phyloP scores from a whole-genome alignment of 345 rosid genomes.

The Acer campestre region DNA sequence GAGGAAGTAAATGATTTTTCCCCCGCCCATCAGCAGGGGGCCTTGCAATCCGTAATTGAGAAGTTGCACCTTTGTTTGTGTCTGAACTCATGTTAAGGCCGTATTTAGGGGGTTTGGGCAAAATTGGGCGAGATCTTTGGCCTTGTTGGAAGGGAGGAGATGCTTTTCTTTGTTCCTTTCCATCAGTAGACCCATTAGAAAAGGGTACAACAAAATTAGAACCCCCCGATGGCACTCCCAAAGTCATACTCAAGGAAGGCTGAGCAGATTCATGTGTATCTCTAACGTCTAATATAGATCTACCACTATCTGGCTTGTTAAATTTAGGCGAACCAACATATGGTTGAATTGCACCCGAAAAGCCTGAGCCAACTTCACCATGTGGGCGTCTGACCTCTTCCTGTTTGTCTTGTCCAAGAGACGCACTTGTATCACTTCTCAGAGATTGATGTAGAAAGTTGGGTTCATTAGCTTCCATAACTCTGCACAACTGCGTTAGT shows the following conservation, averaged over 20 bases:
- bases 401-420: slow-evolving; percentile 40
- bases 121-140: slow-evolving; percentile 50
- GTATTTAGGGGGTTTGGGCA: slow-evolving; percentile 59
- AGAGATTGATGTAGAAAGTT: slow-evolving; percentile 46
- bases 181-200: slow-evolving; percentile 45
- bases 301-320: slow-evolving; percentile 35
- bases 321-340: slow-evolving; percentile 28
- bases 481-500: slow-evolving; percentile 44
- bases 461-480: slow-evolving; percentile 51
- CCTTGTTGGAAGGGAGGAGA: slow-evolving; percentile 48
- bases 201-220: slow-evolving; percentile 36
- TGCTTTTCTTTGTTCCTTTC: slow-evolving; percentile 45
- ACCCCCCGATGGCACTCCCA: slow-evolving; percentile 48
- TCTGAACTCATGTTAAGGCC: slow-evolving; percentile 41
- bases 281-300: slow-evolving; percentile 48
- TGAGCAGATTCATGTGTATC: slow-evolving; percentile 56
- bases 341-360: slow-evolving; percentile 34
- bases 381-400: slow-evolving; percentile 42
- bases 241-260: slow-evolving; percentile 62
- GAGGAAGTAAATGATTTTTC: slow-evolving; percentile 83
- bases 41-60: slow-evolving; percentile 66
- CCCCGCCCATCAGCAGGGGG: slow-evolving; percentile 90
- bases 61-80: slow-evolving; percentile 40
- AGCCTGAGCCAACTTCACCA: slow-evolving; percentile 36
- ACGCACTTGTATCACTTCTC: slow-evolving; percentile 38